These are phyloP conservation scores for Backusella macrospora DNA, from an alignment of 192 early-diverging fungal genomes.

Conservation along the genomic window DNA sequence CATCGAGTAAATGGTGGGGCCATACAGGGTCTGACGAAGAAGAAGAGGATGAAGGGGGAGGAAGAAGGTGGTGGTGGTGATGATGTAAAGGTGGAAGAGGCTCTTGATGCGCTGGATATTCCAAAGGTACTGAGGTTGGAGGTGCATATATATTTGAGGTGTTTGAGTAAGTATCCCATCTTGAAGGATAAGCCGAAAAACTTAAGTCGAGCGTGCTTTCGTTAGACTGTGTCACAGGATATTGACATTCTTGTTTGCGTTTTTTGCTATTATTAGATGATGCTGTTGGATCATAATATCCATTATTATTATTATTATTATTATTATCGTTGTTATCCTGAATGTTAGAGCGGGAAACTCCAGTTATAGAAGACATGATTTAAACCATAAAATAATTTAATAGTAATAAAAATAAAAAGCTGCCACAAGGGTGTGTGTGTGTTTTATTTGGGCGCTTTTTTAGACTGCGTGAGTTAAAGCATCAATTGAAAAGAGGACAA, in stretches of 20 bases:
- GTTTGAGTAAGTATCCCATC: slow-evolving; percentile 13
- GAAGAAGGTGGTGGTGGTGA: background rate
- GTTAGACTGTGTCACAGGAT: slow-evolving; percentile 10
- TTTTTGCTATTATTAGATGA: slow-evolving; percentile 13
- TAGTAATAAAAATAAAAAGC: background rate
- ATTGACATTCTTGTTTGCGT: slow-evolving; percentile 5
- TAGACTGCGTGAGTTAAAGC: slow-evolving; percentile 4
- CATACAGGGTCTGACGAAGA: background rate
- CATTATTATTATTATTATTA: background rate
- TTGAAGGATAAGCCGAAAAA: background rate
- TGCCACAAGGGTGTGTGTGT: background rate
- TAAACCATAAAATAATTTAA: background rate
- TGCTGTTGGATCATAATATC: slow-evolving; percentile 8
- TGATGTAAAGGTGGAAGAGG: background rate
- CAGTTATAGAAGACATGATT: slow-evolving; percentile 5
- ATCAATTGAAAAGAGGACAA: slow-evolving; percentile 6
- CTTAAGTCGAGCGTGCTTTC: background rate
- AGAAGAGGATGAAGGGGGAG: background rate
- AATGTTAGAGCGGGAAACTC: background rate
- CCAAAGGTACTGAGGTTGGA: slow-evolving; percentile 3
- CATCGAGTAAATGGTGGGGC: background rate
- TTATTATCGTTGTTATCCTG: background rate
- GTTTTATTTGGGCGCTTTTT: background rate
- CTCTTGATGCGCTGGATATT: background rate
- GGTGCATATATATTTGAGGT: background rate